Conservation (phyloP, 75 land plant genomes). For the Adiantum capillusveneris region DNA sequence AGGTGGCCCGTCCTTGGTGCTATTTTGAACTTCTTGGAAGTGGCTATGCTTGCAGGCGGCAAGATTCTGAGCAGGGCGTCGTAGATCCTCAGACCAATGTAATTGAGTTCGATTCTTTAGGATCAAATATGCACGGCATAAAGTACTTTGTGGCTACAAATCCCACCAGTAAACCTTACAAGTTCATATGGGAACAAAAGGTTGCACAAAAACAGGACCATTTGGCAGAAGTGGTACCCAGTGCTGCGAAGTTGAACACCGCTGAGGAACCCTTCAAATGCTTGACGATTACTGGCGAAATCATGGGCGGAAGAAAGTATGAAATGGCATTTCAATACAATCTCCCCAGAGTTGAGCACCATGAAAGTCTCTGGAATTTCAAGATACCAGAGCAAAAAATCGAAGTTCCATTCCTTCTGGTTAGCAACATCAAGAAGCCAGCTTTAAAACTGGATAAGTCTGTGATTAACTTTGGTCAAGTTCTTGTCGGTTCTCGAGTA, state of each 20-base stretch:
- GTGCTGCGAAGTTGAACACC: constrained; percentile 6
- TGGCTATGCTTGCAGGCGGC: constrained; percentile 9
- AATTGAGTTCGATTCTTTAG: constrained; percentile 27
- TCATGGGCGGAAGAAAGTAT: constrained; percentile 19
- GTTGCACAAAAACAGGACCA: too few relatives aligned
- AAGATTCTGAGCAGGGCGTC: constrained; percentile 7
- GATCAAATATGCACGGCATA: constrained; percentile 16
- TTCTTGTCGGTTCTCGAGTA: constrained; percentile 13
- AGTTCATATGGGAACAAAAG: constrained; percentile 23
- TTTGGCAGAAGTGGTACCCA: too few relatives aligned
- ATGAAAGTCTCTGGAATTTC: constrained; percentile 26
- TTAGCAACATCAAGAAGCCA: constrained; percentile 24
- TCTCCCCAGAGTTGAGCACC: constrained; percentile 18
- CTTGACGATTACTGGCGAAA: constrained; percentile 14
- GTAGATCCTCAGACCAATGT: constrained; percentile 18
- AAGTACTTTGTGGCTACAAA: constrained; percentile 22
- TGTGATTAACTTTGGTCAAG: constrained; percentile 19
- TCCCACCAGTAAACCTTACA: constrained; percentile 18
- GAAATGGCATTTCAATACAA: constrained; percentile 32
- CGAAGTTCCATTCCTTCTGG: constrained; percentile 25
- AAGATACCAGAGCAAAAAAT: constrained; percentile 14
- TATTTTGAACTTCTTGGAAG: constrained; percentile 30
- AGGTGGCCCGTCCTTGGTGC: constrained; percentile 31
- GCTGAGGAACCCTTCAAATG: constrained; percentile 11
- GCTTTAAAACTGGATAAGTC: constrained; percentile 8